Evolutionary conservation across 1,284 basidiomycete species (phyloP), one percentile per base, ranked within the genome.

Genomic region (Malassezia dermatis): DNA sequence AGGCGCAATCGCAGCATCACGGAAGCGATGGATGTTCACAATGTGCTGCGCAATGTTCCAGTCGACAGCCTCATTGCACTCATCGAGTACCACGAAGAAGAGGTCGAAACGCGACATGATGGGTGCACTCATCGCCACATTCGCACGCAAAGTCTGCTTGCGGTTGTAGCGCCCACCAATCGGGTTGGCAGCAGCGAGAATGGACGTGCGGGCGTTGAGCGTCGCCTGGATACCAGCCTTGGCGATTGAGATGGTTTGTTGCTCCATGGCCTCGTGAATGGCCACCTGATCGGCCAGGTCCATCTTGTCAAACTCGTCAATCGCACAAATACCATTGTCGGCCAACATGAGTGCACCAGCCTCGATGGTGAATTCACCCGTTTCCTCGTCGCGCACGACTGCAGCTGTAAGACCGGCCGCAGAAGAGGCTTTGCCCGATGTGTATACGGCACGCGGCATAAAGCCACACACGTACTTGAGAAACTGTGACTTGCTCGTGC

Each of bases 261-360:
- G 93, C 83, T 98, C 93, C 93, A 98, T 98, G 2, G 94, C 91
- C 80, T 98, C 93, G 81, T 99, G 94, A 65, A 99, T 98, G 31
- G 94, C 94, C 40, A 98, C 90, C 76, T 98, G 94, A 43, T 98
- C 94, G 2, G 88, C 84, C 44, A 96, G 83, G 76, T 98, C 93
- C 94, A 98, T 99, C 79, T 99, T 99, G 82, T 99, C 93, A 75
- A 99, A 98, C 76, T 98, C 94, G 78, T 98, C 94, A 69, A 99
- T 98, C 13, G 93, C 91, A 72, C 94, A 99, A 75, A 98, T 96
- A 19, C 94, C 94, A 66, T 98, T 98, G 79, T 99, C 94, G 7
- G 94, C 94, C 3, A 99, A 82, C 94, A 99, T 98, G 62, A 99
- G 81, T 1, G 94, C 94, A 17, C 71, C 71, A 8, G 93, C 94